A percentile compares a stretch with the other conserved stretches of the same genome.
These are phyloP conservation scores for Melaleuca alternifolia DNA, from an alignment of 345 rosid species.

Conservation along the genomic window DNA sequence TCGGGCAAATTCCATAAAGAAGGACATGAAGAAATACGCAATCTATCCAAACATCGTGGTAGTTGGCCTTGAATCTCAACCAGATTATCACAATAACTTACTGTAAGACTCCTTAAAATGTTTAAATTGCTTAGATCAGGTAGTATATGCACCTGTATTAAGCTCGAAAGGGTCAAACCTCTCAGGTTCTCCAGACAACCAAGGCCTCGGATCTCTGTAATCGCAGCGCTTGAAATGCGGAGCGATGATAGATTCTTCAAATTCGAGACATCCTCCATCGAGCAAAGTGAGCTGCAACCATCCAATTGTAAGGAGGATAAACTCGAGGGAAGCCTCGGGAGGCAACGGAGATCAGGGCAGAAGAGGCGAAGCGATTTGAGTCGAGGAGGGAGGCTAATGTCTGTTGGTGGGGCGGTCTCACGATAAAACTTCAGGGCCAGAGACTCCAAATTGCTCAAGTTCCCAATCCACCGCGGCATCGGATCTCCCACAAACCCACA, in stretches of 20 bases:
- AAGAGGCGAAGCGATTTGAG: neutral
- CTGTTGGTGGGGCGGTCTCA: neutral
- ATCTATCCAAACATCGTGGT: no score
- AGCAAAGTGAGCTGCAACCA: neutral
- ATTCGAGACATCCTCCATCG: neutral
- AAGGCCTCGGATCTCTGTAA: neutral
- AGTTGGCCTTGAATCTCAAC: no score
- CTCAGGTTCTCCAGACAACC: neutral
- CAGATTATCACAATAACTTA: no score
- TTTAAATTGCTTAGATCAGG: no score
- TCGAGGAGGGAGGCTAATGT: neutral
- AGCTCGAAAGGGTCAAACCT: no score
- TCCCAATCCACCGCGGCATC: neutral
- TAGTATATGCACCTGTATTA: no score
- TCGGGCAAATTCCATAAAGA: no score
- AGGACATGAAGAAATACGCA: no score
- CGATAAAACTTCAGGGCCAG: fast-evolving
- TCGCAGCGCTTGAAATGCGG: fast-evolving
- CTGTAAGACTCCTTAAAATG: no score
- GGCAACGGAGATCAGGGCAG: neutral
- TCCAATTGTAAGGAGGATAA: neutral
- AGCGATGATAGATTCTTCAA: neutral
- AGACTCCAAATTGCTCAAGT: neutral
- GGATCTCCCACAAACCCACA: neutral
- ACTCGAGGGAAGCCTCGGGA: neutral